Evolutionary conservation across 805 yeast species (phyloP).

Genomic region (Pichia paraexigua): DNA sequence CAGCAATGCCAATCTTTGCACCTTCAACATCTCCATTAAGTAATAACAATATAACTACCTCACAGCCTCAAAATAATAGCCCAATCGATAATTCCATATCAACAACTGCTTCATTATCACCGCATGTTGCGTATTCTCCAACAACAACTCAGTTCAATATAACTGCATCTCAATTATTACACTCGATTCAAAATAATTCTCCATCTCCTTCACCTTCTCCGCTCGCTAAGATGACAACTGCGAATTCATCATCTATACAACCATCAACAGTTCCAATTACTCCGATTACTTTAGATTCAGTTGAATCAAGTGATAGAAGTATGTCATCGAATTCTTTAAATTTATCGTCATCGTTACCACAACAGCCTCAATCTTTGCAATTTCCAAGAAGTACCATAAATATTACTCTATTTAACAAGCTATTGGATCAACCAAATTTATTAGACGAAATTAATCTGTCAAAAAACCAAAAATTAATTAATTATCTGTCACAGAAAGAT

Average conservation of each 20-base stretch:
- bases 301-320: slow-evolving; percentile 1
- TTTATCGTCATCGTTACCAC: neutral
- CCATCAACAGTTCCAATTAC: neutral
- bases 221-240: slow-evolving; percentile 2
- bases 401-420: slow-evolving; percentile 24
- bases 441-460: slow-evolving; percentile 29
- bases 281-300: neutral
- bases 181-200: slow-evolving; percentile 26
- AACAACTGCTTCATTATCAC: slow-evolving; percentile 15
- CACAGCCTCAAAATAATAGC: neutral
- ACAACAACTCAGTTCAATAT: slow-evolving; percentile 17
- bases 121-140: slow-evolving; percentile 18
- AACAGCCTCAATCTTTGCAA: neutral
- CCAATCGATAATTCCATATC: slow-evolving; percentile 1
- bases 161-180: slow-evolving; percentile 29
- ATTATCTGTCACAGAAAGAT: slow-evolving; percentile 25
- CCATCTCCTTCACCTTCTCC: slow-evolving; percentile 9
- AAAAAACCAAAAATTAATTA: slow-evolving; percentile 28
- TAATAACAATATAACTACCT: neutral
- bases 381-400: slow-evolving; percentile 6
- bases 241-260: neutral
- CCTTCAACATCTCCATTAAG: slow-evolving; percentile 3
- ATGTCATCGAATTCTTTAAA: neutral
- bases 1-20: slow-evolving; percentile 2
- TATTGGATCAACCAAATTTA: slow-evolving; percentile 30